These are phyloP conservation scores for Lupinus albus DNA, from an alignment of 306 rosid genomes.

Conservation along the genomic window DNA sequence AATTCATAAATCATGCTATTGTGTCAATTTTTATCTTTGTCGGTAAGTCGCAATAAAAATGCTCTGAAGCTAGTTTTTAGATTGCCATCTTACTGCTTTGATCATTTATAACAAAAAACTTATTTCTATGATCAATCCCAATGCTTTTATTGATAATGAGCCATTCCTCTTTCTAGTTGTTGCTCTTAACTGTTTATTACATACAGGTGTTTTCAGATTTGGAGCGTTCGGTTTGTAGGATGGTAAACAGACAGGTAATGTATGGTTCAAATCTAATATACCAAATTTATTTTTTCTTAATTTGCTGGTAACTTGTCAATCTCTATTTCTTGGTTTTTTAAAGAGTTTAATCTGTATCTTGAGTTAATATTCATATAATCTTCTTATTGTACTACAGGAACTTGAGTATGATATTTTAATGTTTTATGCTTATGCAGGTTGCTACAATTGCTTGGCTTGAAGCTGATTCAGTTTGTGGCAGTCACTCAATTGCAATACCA, in stretches of 20 bases:
- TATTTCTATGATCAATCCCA: slow-evolving; percentile 18
- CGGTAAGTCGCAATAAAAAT: slow-evolving; percentile 1
- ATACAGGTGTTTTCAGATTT: slow-evolving; percentile 91
- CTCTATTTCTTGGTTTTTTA: slow-evolving; percentile 25
- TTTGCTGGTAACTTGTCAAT: slow-evolving; percentile 12
- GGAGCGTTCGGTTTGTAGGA: slow-evolving; percentile 95
- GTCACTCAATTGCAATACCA: slow-evolving; percentile 93
- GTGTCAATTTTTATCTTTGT: slow-evolving; percentile 3
- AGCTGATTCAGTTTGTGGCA: slow-evolving; percentile 98
- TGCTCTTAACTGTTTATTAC: slow-evolving; percentile 43
- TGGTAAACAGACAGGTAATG: slow-evolving; percentile 89
- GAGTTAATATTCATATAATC: neutral
- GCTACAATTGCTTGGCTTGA: slow-evolving; percentile 99
- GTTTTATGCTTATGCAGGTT: slow-evolving; percentile 63
- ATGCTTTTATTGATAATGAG: slow-evolving; percentile 11
- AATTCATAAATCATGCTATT: neutral
- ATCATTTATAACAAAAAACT: neutral
- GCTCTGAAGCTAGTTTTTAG: slow-evolving; percentile 28
- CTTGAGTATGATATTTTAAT: slow-evolving; percentile 21
- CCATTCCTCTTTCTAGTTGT: slow-evolving; percentile 14
- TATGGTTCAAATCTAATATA: slow-evolving; percentile 29
- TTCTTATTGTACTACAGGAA: slow-evolving; percentile 3
- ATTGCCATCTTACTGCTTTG: slow-evolving; percentile 35
- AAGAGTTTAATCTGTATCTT: slow-evolving; percentile 16
- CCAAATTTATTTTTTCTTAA: slow-evolving; percentile 26